Evolutionary conservation across 768 basidiomycete species (phyloP).

Genomic region (Lactarius hatsudake): DNA sequence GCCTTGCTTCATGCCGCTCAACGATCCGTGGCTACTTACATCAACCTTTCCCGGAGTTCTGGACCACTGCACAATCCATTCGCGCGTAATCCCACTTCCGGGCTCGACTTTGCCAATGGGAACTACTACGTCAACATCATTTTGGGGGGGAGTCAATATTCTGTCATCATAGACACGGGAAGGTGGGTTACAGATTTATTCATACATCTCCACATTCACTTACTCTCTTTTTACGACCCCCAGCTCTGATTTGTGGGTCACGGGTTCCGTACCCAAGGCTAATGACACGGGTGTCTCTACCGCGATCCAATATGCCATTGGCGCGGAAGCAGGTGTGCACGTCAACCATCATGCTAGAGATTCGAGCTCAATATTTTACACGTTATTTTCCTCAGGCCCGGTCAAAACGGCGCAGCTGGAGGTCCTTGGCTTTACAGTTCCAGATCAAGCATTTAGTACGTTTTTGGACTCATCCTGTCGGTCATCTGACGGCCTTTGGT

Average conservation of each 20-base stretch:
- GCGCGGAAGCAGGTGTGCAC: slow-evolving; percentile 36
- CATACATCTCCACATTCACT: background rate
- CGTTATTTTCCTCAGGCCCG: slow-evolving; percentile 33
- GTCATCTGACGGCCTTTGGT: slow-evolving; percentile 1
- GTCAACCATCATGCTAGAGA: too few species aligned
- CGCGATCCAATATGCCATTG: slow-evolving; percentile 52
- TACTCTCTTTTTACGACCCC: background rate
- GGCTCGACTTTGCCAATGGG: background rate
- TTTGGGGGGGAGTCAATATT: slow-evolving; percentile 35
- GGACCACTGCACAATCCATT: background rate
- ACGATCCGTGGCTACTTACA: background rate
- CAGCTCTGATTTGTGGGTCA: slow-evolving; percentile 66
- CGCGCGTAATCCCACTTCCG: background rate
- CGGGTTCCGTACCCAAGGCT: slow-evolving; percentile 42
- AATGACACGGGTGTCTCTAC: slow-evolving; percentile 39
- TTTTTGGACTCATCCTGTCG: background rate
- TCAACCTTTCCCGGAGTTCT: slow-evolving; percentile 7
- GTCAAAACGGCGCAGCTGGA: slow-evolving; percentile 44
- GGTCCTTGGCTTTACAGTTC: slow-evolving; percentile 45
- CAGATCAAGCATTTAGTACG: slow-evolving; percentile 49
- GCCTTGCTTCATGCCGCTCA: background rate
- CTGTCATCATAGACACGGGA: slow-evolving; percentile 45
- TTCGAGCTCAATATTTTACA: background rate
- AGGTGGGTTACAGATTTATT: slow-evolving; percentile 35
- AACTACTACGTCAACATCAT: slow-evolving; percentile 35